Evolutionary conservation across 2,329 filamentous ascomycete genomes (phyloP).

Genomic region (Fusarium cicatricum): DNA sequence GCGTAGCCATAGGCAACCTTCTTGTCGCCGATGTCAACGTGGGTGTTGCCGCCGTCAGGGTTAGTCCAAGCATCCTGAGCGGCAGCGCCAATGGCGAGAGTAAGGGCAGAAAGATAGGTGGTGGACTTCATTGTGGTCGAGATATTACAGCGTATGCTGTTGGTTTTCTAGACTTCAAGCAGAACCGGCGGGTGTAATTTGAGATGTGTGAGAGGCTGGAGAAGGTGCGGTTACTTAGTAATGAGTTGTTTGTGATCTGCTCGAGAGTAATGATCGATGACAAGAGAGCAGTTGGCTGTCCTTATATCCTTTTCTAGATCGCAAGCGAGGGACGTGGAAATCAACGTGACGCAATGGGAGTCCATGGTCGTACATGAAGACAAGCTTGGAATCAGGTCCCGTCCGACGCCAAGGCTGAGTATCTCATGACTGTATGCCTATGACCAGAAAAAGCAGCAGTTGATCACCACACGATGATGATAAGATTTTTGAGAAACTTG

Average conservation of each 20-base stretch:
- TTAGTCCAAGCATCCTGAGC: not conserved
- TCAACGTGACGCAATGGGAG: not conserved
- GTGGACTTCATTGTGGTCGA: not conserved
- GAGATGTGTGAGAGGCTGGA: not conserved
- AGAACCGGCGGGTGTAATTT: not conserved
- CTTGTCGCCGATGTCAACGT: constrained; percentile 2
- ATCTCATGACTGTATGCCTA: not conserved
- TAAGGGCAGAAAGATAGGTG: not conserved
- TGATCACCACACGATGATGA: not conserved
- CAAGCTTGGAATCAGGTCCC: not conserved
- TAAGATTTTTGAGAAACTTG: not conserved
- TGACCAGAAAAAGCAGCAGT: not conserved
- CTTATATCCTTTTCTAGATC: not conserved
- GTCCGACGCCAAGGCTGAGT: not conserved
- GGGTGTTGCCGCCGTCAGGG: constrained; percentile 1
- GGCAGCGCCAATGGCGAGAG: not conserved
- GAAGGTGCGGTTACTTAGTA: not conserved
- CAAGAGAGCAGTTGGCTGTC: not conserved
- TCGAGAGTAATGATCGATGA: not conserved
- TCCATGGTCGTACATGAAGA: not conserved
- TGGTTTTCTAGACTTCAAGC: not conserved
- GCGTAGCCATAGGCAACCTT: not conserved
- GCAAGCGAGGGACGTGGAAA: not conserved
- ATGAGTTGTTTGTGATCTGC: not conserved
- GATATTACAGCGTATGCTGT: not conserved